Conservation (phyloP, 108 stramenopile genomes). For the Pseudonitzschia multiseries region DNA sequence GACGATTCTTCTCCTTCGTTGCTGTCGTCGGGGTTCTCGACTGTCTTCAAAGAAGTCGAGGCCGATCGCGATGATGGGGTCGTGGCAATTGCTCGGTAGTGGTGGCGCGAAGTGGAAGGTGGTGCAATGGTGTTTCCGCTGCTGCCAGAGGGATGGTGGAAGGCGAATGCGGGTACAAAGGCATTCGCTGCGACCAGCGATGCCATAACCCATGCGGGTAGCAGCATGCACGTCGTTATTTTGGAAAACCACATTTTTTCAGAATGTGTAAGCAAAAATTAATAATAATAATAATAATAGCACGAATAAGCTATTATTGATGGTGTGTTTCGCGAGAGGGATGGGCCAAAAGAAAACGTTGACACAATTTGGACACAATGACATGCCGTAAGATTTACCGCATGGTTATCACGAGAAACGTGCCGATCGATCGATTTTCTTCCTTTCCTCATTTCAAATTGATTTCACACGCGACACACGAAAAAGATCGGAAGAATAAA, state of each 20-base stretch:
- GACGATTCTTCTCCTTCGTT: background rate
- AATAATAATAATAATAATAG: no score
- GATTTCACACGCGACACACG: no score
- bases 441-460: no score
- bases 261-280: no score
- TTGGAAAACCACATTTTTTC: constrained; percentile 5
- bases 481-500: no score
- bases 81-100: constrained; percentile 18
- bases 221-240: constrained; percentile 2
- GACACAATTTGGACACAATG: no score
- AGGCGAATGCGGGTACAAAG: constrained; percentile 7
- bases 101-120: background rate
- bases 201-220: constrained; percentile 1
- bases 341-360: no score
- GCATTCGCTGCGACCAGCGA: constrained; percentile 16
- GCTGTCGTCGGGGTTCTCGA: background rate
- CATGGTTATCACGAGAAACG: background rate
- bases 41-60: background rate
- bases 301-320: no score
- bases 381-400: background rate
- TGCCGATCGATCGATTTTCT: no score
- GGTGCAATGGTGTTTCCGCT: background rate
- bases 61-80: background rate
- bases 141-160: constrained; percentile 3
- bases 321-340: no score